These are phyloP conservation scores for Crithidia bombi DNA, from an alignment of 208 protist genomes.

Conservation along the genomic window DNA sequence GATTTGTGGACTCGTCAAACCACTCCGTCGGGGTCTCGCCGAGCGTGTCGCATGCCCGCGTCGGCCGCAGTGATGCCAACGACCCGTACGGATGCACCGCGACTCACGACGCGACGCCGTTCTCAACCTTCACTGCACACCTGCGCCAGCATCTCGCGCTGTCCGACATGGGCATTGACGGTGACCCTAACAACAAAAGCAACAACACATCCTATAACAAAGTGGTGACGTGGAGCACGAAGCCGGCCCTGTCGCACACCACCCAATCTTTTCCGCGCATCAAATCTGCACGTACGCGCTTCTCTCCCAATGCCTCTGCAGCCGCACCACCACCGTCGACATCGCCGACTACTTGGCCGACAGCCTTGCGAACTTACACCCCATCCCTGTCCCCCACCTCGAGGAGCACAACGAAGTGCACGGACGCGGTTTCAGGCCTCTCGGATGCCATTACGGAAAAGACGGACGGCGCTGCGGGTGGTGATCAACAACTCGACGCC, in stretches of 20 bases:
- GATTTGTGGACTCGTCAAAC: too few species aligned
- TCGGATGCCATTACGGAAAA: background rate
- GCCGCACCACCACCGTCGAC: too few species aligned
- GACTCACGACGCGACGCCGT: background rate
- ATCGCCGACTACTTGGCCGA: too few species aligned
- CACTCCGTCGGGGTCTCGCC: too few species aligned
- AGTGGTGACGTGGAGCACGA: too few species aligned
- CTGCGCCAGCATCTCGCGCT: conserved; percentile 10
- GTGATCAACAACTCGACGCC: background rate
- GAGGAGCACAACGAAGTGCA: too few species aligned
- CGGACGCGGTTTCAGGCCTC: too few species aligned
- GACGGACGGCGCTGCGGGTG: background rate
- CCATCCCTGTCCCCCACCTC: too few species aligned
- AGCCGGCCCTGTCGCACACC: too few species aligned
- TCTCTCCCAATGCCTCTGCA: background rate
- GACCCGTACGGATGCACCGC: background rate
- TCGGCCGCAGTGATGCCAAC: background rate
- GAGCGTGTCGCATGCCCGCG: background rate
- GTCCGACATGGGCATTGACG: background rate
- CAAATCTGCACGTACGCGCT: background rate
- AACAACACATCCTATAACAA: background rate
- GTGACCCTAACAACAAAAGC: background rate
- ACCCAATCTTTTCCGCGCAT: too few species aligned
- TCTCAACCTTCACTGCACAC: conserved; percentile 12
- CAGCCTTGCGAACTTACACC: too few species aligned